A percentile compares a stretch with the other conserved stretches of the same genome.
Conservation (phyloP, 1,284 basidiomycete species). For the Fomes fomentarius region DNA sequence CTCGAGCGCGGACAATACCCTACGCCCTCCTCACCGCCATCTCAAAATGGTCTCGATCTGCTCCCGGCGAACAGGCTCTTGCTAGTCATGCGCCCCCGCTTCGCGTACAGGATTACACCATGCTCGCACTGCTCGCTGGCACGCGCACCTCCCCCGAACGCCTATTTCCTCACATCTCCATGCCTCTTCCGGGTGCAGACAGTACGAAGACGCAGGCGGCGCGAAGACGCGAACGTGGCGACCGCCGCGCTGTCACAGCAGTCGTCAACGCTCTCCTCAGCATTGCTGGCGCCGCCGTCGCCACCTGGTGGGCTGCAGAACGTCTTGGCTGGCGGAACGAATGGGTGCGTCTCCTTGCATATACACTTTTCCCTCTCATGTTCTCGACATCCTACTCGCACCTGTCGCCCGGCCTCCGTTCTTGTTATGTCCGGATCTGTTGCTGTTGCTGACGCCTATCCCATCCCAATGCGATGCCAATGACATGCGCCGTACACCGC, state of each 20-base stretch:
- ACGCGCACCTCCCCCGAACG: slow-evolving; percentile 73
- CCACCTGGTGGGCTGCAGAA: slow-evolving; percentile 73
- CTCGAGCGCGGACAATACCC: slow-evolving; percentile 49
- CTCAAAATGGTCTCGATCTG: slow-evolving; percentile 69
- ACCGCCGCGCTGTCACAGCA: slow-evolving; percentile 67
- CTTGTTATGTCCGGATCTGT: too few species aligned
- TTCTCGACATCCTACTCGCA: too few species aligned
- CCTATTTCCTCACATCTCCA: slow-evolving; percentile 49
- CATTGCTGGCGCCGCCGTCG: slow-evolving; percentile 63
- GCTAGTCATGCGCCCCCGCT: slow-evolving; percentile 46
- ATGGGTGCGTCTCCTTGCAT: slow-evolving; percentile 56
- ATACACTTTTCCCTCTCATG: neutral
- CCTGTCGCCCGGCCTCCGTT: too few species aligned
- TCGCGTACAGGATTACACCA: slow-evolving; percentile 58
- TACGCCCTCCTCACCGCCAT: slow-evolving; percentile 60
- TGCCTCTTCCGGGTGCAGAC: too few species aligned
- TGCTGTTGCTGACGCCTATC: too few species aligned
- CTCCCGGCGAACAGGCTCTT: slow-evolving; percentile 48
- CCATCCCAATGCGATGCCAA: too few species aligned
- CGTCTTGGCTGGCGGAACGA: slow-evolving; percentile 66
- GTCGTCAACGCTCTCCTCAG: slow-evolving; percentile 74
- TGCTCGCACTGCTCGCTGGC: slow-evolving; percentile 77
- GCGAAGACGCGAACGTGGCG: slow-evolving; percentile 44
- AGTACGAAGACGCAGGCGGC: slow-evolving; percentile 45
- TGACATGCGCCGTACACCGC: too few species aligned